Base-by-base conservation (phyloP, 768 basidiomycete species). In the Suillus fuscotomentosus region DNA sequence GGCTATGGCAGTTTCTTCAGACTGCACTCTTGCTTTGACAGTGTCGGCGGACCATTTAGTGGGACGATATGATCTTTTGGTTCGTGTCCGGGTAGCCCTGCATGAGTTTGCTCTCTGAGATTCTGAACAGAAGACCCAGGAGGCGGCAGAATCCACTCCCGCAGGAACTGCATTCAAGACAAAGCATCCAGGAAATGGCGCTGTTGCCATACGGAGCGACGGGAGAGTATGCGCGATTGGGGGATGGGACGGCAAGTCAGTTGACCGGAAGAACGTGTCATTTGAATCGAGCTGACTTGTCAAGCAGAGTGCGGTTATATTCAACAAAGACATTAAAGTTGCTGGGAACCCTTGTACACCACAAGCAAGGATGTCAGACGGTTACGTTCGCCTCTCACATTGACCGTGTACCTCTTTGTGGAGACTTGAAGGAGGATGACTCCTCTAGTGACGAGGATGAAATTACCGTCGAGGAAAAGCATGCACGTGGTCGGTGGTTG, bases 231-330 rank as follows among this genome's bases (percentile, higher is more conserved):
- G 95, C 69, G 95, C 95, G 0, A 80, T 95, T 2, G 96, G 91
- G 3, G 94, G 95, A 0, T 98, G 97, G 97, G 95, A 99, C 66
- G 95, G 97, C 42, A 86, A 82, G 96, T 95, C 68, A 69, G 91
- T 77, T 7, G 43, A 50, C 15, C 17, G 34, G n/a, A 27, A 53
- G 22, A 36, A 38, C 48, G n/a, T 15, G 45, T n/a, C 3, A 54
- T 17, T 24, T 48, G 48, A 34, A 62, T 51, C 43, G 3, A 17
- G 54, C 24, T 20, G n/a, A 60, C 43, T 43, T 51, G 27, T 38
- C 6, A 17, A 43, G 2, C 71, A 97, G 94, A 64, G 81, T 96
- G 20, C 87, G 94, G 0, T 78, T 98, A 9, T 95, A 91, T 76
- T 91, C 94, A 0, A 88, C 92, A 3, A 89, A 87, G 68, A 83